These are phyloP conservation scores for Paraurostyla sp. DNA, from an alignment of 73 alveolate genomes.

Conservation along the genomic window DNA sequence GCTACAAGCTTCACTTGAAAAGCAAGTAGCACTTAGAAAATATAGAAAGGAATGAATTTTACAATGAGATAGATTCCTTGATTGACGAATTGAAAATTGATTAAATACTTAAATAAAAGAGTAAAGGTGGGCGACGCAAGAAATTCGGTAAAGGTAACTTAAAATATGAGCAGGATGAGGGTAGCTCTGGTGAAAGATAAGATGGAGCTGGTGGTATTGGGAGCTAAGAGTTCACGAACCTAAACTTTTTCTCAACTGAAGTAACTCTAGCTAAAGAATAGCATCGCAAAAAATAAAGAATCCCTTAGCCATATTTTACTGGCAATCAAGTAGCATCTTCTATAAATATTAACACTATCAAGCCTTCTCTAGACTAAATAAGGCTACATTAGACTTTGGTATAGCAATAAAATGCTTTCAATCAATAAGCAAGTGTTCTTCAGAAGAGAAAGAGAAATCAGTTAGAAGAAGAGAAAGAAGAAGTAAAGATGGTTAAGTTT, in stretches of 20 bases:
- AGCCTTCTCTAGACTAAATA: too few relatives aligned
- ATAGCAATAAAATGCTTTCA: too few relatives aligned
- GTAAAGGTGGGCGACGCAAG: neutral
- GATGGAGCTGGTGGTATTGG: too few relatives aligned
- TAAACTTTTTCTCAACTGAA: constrained; percentile 7
- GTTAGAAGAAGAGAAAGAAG: too few relatives aligned
- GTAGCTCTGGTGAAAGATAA: too few relatives aligned
- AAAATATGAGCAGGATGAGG: neutral
- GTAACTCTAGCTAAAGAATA: neutral
- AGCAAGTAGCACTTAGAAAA: neutral
- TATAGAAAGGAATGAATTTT: neutral
- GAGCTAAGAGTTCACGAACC: neutral
- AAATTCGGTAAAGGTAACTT: neutral
- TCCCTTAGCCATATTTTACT: neutral
- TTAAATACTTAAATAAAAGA: neutral
- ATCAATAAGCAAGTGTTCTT: too few relatives aligned
- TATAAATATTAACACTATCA: too few relatives aligned
- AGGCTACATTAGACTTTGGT: too few relatives aligned
- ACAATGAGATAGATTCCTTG: neutral
- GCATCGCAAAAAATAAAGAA: neutral
- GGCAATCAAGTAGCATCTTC: too few relatives aligned
- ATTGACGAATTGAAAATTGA: constrained; percentile 9
- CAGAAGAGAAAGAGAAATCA: too few relatives aligned
- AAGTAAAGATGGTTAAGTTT: too few relatives aligned
- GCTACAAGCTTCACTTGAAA: constrained; percentile 3